Evolutionary conservation across 768 basidiomycete genomes (phyloP), one percentile per base, ranked within the genome.

Genomic region (Strobilomyces dryophilus): DNA sequence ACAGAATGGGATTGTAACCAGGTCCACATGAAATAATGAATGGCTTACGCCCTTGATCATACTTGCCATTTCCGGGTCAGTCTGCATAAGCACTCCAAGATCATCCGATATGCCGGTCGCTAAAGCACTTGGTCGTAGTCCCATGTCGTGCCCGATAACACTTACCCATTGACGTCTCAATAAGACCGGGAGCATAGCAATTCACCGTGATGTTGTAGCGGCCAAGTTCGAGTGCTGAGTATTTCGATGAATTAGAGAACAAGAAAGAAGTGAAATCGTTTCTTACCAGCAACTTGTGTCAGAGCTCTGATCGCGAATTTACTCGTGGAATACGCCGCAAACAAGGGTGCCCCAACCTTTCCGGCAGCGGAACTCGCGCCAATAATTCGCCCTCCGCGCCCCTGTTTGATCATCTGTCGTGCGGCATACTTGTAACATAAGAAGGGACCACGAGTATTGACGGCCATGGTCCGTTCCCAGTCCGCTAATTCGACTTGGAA

Each of bases 351-450:
- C 29, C 44, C 56, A 3, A 26, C 8, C 15, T 41, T 53, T 3
- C 55, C 55, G 1, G 7, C 2, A 0, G 42, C 2, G 4, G 62
- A 64, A 11, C 47, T 47, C 1, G 60, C 54, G 1, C 84, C 78
- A 24, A 84, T 74, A 53, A 86, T 80, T n/a, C 77, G 70, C 0
- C 83, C 79, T 11, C 80, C 76, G 11, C 65, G 68, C 0, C 76
- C 73, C 65, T 79, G 79, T 6, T 62, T 51, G 15, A 83, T 74
- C 85, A 85, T 87, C 58, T 79, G 76, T 53, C 70, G 70, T 17
- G 79, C 83, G 2, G 82, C 84, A 54, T 83, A 74, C 50, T 83
- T 80, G 47, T 84, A 85, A 62, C 81, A 84, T 49, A 81, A 73
- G 68, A 79, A 83, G 5, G 74, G 66, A 34, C 82, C 83, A 40